phyloP scores from a whole-genome alignment of 1,139 yeast genomes.

The Torulaspora globosa region DNA sequence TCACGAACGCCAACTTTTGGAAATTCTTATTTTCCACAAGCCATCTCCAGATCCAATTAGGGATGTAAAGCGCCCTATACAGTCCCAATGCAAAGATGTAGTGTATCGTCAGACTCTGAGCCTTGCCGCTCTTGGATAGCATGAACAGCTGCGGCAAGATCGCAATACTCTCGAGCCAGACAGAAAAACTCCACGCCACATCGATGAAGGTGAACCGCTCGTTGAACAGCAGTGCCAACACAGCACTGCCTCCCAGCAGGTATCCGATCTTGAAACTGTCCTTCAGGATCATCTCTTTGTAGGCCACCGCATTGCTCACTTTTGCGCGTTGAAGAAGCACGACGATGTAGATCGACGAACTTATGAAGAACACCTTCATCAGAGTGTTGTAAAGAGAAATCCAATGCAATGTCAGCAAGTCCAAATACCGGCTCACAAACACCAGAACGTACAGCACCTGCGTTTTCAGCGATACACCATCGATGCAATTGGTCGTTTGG shows the following conservation, averaged over 20 bases:
- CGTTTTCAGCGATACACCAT: conserved; percentile 86
- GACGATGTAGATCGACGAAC: conserved; percentile 69
- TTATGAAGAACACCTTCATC: conserved; percentile 78
- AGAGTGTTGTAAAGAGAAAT: conserved; percentile 68
- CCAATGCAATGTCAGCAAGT: conserved; percentile 49
- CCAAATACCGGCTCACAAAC: conserved; percentile 74
- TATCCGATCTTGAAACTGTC: conserved; percentile 79
- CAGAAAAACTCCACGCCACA: conserved; percentile 67
- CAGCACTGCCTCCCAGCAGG: conserved; percentile 58
- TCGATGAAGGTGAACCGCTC: conserved; percentile 60
- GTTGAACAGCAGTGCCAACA: conserved; percentile 63
- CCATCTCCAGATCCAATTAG: conserved; percentile 86
- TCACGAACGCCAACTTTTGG: conserved; percentile 66
- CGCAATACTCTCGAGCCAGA: conserved; percentile 89
- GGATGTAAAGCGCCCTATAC: conserved; percentile 83
- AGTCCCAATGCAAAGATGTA: conserved; percentile 90
- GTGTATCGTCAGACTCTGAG: conserved; percentile 82
- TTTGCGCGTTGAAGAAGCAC: conserved; percentile 53
- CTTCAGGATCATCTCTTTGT: conserved; percentile 51
- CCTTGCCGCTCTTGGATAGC: conserved; percentile 85
- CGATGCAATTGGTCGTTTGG: conserved; percentile 58
- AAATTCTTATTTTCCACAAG: conserved; percentile 59
- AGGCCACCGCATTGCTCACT: conserved; percentile 48
- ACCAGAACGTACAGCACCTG: conserved; percentile 77
- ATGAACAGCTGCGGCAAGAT: conserved; percentile 88